Percentiles rank a stretch among this genome's conserved stretches.
Conservation (phyloP, 1,284 basidiomycete genomes). For the Cryptococcus floricola region DNA sequence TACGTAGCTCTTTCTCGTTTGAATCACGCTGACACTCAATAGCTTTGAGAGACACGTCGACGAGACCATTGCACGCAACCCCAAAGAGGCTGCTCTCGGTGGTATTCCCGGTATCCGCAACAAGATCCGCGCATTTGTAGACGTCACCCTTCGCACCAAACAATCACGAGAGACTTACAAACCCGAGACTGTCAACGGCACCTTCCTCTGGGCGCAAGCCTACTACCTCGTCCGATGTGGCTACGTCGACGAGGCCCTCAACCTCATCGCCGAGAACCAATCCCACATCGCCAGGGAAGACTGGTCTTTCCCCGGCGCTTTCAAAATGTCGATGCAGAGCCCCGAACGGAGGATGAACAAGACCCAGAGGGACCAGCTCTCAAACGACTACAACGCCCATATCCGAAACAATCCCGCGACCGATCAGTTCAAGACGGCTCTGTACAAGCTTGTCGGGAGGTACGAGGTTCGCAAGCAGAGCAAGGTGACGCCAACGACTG, state of each 20-base stretch:
- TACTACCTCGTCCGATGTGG: slow-evolving; percentile 90
- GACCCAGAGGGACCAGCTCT: slow-evolving; percentile 75
- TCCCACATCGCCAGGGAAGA: slow-evolving; percentile 75
- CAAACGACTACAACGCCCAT: slow-evolving; percentile 85
- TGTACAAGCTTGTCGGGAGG: slow-evolving; percentile 93
- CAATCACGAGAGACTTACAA: slow-evolving; percentile 78
- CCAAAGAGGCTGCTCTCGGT: slow-evolving; percentile 81
- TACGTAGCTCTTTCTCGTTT: slow-evolving; percentile 25
- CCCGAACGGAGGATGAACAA: slow-evolving; percentile 73
- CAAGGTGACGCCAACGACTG: slow-evolving; percentile 83
- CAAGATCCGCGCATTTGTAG: slow-evolving; percentile 79
- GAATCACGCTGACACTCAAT: slow-evolving; percentile 13
- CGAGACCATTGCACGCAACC: slow-evolving; percentile 74
- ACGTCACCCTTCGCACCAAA: slow-evolving; percentile 57
- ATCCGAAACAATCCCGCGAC: slow-evolving; percentile 75
- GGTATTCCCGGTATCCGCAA: slow-evolving; percentile 87
- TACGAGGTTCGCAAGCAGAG: slow-evolving; percentile 84
- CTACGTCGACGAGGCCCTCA: slow-evolving; percentile 71
- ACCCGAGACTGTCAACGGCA: slow-evolving; percentile 77
- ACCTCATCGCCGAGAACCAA: slow-evolving; percentile 69
- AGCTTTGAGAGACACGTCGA: slow-evolving; percentile 80
- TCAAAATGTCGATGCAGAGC: slow-evolving; percentile 82
- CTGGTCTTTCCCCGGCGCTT: slow-evolving; percentile 74
- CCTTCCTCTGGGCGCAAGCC: slow-evolving; percentile 86
- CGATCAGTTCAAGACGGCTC: slow-evolving; percentile 91